These are phyloP conservation scores for Neofusicoccum laricinum DNA, from an alignment of 2,329 filamentous ascomycete species.

Conservation along the genomic window DNA sequence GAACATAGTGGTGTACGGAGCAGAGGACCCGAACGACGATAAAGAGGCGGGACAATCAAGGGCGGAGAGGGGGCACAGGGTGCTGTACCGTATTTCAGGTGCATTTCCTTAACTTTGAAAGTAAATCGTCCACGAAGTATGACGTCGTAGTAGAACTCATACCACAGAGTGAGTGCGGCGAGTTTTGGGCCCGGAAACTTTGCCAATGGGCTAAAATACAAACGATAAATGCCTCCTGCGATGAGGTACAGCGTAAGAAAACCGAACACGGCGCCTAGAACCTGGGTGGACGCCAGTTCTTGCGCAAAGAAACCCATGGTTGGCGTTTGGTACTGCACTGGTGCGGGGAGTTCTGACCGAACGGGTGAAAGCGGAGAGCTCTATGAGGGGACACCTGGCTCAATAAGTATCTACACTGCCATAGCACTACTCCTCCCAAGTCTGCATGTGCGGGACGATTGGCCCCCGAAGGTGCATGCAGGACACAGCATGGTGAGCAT, in stretches of 20 bases:
- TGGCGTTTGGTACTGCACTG: not conserved
- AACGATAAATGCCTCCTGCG: conserved; percentile 20
- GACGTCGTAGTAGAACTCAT: conserved; percentile 27
- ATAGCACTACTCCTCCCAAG: not conserved
- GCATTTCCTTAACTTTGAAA: conserved; percentile 24
- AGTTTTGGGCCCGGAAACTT: conserved; percentile 24
- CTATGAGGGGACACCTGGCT: not conserved
- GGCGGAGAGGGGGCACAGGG: not conserved
- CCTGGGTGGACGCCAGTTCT: not conserved
- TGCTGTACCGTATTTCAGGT: conserved; percentile 23
- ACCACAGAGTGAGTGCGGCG: conserved; percentile 27
- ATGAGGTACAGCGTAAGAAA: not conserved
- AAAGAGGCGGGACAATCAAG: not conserved
- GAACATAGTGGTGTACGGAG: not conserved
- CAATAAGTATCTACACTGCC: not conserved
- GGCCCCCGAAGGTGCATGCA: not conserved
- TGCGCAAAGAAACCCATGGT: not conserved
- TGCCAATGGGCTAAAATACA: conserved; percentile 23
- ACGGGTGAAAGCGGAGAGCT: not conserved
- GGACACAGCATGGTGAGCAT: not conserved
- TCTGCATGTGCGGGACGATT: not conserved
- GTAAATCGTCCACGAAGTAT: conserved; percentile 22
- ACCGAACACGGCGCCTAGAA: not conserved
- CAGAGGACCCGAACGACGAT: not conserved
- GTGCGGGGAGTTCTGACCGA: not conserved